Percentiles rank a stretch among this genome's conserved stretches.
phyloP scores from a whole-genome alignment of 1,139 yeast genomes.

The Blastobotrys apis region DNA sequence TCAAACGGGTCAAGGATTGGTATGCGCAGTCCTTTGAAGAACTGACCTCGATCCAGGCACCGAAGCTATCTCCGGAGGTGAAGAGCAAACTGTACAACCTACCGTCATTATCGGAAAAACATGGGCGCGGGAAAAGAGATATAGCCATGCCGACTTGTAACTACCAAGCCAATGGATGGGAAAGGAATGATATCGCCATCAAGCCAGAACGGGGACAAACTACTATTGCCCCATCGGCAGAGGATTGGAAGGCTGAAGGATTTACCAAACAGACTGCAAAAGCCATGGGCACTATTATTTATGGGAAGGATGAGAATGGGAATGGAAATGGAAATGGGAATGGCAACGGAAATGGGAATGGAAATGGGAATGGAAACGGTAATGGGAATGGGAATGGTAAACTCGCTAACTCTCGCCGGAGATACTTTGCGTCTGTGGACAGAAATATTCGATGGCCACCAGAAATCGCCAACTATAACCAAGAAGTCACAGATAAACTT shows the following conservation, averaged over 20 bases:
- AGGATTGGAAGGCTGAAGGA: constrained; percentile 28
- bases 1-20: constrained; percentile 78
- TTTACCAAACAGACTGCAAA: constrained; percentile 16
- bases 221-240: constrained; percentile 23
- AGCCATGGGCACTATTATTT: constrained; percentile 12
- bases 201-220: constrained; percentile 29
- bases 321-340: constrained; percentile 5
- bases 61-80: constrained; percentile 31
- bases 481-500: constrained; percentile 59
- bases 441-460: constrained; percentile 58
- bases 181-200: constrained; percentile 20
- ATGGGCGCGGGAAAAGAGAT: constrained; percentile 1
- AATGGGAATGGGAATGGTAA: constrained; percentile 2
- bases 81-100: constrained; percentile 27
- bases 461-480: constrained; percentile 71
- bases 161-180: constrained; percentile 1
- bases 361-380: constrained; percentile 8
- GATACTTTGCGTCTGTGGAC: constrained; percentile 60
- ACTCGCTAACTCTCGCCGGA: constrained; percentile 32
- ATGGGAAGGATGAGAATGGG: constrained; percentile 7
- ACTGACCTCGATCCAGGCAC: constrained; percentile 46
- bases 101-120: not conserved
- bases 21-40: constrained; percentile 90
- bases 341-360: constrained; percentile 6
- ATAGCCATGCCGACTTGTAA: constrained; percentile 11